Percentiles rank a stretch among this genome's conserved stretches.
These are phyloP conservation scores for Alternaria viburni DNA, from an alignment of 2,329 filamentous ascomycete genomes.

Conservation along the genomic window DNA sequence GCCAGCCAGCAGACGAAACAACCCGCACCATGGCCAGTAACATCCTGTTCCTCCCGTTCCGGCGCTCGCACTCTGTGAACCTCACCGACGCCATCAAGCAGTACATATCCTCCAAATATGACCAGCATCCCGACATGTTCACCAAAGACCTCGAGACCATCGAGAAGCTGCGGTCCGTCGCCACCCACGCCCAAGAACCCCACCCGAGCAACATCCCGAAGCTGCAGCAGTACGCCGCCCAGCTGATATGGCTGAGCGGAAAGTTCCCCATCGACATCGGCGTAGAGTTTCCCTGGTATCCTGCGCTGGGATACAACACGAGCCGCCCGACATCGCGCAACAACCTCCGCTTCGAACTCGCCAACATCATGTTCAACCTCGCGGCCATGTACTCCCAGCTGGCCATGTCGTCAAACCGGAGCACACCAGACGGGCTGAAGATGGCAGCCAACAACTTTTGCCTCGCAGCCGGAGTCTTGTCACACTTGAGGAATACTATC, in stretches of 20 bases:
- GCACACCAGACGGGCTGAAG: conserved; percentile 82
- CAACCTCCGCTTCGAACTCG: conserved; percentile 79
- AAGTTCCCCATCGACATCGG: conserved; percentile 98
- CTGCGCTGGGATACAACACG: conserved; percentile 87
- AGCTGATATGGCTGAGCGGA: conserved; percentile 89
- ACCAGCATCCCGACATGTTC: conserved; percentile 98
- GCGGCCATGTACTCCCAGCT: conserved; percentile 93
- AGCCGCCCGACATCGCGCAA: conserved; percentile 72
- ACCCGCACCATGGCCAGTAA: conserved; percentile 51
- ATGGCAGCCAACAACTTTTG: conserved; percentile 89
- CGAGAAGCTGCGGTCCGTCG: conserved; percentile 80
- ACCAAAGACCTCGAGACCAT: conserved; percentile 85
- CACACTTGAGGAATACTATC: conserved; percentile 75
- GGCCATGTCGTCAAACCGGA: conserved; percentile 78
- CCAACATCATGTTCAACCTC: conserved; percentile 92
- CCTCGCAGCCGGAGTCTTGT: conserved; percentile 81
- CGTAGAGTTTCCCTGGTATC: conserved; percentile 96
- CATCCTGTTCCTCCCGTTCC: conserved; percentile 84
- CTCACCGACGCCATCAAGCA: conserved; percentile 84
- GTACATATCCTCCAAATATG: conserved; percentile 98
- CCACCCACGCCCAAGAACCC: conserved; percentile 86
- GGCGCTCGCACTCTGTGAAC: conserved; percentile 78
- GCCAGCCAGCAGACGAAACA: background rate
- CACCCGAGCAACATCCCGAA: conserved; percentile 86
- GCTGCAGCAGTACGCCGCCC: conserved; percentile 88